These are phyloP conservation scores for Luffa acutangula DNA, from an alignment of 306 rosid genomes.

Conservation along the genomic window DNA sequence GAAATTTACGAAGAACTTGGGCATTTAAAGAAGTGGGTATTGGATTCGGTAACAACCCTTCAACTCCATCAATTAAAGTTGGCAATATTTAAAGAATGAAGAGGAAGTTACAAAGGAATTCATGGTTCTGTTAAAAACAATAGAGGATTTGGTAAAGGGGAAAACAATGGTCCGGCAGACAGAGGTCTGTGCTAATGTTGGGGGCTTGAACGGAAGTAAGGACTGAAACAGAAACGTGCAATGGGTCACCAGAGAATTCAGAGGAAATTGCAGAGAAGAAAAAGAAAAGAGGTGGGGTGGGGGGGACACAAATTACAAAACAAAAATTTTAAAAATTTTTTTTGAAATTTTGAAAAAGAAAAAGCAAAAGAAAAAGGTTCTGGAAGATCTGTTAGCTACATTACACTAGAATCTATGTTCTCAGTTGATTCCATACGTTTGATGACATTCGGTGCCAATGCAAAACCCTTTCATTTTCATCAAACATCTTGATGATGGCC, in stretches of 20 bases:
- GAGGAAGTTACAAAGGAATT: neutral
- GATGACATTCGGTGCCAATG: neutral
- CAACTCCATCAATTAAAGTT: slow-evolving; percentile 32
- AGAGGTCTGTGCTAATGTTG: slow-evolving; percentile 21
- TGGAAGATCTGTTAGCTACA: slow-evolving; percentile 19
- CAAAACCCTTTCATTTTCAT: neutral
- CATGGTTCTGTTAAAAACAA: slow-evolving; percentile 13
- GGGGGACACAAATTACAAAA: slow-evolving; percentile 1
- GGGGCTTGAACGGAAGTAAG: slow-evolving; percentile 22
- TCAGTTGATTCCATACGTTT: slow-evolving; percentile 13
- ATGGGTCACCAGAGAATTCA: slow-evolving; percentile 32
- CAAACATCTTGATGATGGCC: neutral
- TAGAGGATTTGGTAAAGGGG: neutral
- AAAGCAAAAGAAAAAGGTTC: neutral
- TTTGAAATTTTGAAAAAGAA: neutral
- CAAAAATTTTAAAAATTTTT: neutral
- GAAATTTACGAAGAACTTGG: slow-evolving; percentile 7
- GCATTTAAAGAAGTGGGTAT: slow-evolving; percentile 27
- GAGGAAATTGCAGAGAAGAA: slow-evolving; percentile 25
- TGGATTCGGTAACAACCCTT: slow-evolving; percentile 42
- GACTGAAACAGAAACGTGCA: slow-evolving; percentile 40
- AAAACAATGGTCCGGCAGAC: slow-evolving; percentile 18
- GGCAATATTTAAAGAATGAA: neutral
- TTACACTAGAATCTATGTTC: slow-evolving; percentile 13
- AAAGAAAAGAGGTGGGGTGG: neutral